phyloP scores from a whole-genome alignment of 148 eudicot species.

The Tetragonia tetragonoides region DNA sequence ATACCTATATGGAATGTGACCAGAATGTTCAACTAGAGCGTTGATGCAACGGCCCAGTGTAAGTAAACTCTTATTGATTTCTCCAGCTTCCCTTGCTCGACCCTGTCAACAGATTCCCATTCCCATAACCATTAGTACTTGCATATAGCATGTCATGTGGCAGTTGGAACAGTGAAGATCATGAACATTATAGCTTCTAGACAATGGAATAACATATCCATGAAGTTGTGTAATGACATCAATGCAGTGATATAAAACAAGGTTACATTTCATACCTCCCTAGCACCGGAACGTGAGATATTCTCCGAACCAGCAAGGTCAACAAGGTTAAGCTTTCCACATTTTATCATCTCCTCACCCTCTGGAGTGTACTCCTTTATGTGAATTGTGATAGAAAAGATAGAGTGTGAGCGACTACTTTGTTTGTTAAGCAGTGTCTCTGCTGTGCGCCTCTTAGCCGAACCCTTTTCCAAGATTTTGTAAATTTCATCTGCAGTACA shows the following conservation, averaged over 20 bases:
- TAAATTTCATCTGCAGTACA: slow-evolving; percentile 92
- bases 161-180: neutral
- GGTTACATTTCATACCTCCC: slow-evolving; percentile 56
- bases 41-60: slow-evolving; percentile 98
- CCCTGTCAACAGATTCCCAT: slow-evolving; percentile 43
- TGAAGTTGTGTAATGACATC: too few relatives aligned
- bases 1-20: slow-evolving; percentile 92
- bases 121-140: slow-evolving; percentile 3
- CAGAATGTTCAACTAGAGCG: slow-evolving; percentile 95
- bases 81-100: slow-evolving; percentile 99
- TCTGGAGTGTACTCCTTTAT: slow-evolving; percentile 95
- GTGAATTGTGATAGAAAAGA: slow-evolving; percentile 95
- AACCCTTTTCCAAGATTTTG: slow-evolving; percentile 90
- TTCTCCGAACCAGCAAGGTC: slow-evolving; percentile 99
- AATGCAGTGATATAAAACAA: neutral
- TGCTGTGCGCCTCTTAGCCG: slow-evolving; percentile 94
- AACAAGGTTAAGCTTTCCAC: slow-evolving; percentile 98
- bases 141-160: slow-evolving; percentile 6
- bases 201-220: neutral
- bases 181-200: neutral
- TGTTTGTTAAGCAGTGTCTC: slow-evolving; percentile 98
- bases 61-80: slow-evolving; percentile 94
- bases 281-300: slow-evolving; percentile 97
- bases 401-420: slow-evolving; percentile 97
- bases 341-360: slow-evolving; percentile 98